A percentile compares a stretch with the other conserved stretches of the same genome.
phyloP scores from a whole-genome alignment of 78 protist genomes.

The Mastigamoeba balamuthi region DNA sequence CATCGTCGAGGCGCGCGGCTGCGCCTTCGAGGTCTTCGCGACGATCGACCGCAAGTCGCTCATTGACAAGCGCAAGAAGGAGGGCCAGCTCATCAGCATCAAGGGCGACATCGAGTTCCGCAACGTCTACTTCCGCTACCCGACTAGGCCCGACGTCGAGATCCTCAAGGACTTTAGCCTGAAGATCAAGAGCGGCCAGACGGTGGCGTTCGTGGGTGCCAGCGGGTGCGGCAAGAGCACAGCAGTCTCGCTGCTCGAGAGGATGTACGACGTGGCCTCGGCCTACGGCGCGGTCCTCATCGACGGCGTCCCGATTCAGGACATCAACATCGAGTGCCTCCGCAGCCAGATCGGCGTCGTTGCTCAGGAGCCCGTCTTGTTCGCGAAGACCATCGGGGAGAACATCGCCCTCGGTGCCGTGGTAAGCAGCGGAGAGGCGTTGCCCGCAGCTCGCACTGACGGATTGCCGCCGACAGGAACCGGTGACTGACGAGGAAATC shows the following conservation, averaged over 20 bases:
- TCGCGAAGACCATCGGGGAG: slow-evolving; percentile 40
- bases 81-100: slow-evolving; percentile 11
- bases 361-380: slow-evolving; percentile 72
- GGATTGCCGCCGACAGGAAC: no score
- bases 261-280: slow-evolving; percentile 59
- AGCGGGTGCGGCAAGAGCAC: slow-evolving; percentile 85
- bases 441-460: no score
- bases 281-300: slow-evolving; percentile 42
- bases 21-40: slow-evolving; percentile 42
- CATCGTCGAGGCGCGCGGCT: slow-evolving; percentile 52
- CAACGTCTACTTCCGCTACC: slow-evolving; percentile 47
- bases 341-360: slow-evolving; percentile 57
- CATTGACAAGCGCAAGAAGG: slow-evolving; percentile 26
- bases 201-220: slow-evolving; percentile 77
- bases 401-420: no score
- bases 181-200: not conserved
- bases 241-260: slow-evolving; percentile 25
- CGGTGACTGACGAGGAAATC: slow-evolving; percentile 51
- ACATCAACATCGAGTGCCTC: slow-evolving; percentile 25
- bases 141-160: slow-evolving; percentile 1
- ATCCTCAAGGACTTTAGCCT: slow-evolving; percentile 27
- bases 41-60: slow-evolving; percentile 38
- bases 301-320: slow-evolving; percentile 34
- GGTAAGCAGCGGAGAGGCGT: no score
- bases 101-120: slow-evolving; percentile 36